Conservation (phyloP, 805 yeast genomes). For the Ogataea pini region DNA sequence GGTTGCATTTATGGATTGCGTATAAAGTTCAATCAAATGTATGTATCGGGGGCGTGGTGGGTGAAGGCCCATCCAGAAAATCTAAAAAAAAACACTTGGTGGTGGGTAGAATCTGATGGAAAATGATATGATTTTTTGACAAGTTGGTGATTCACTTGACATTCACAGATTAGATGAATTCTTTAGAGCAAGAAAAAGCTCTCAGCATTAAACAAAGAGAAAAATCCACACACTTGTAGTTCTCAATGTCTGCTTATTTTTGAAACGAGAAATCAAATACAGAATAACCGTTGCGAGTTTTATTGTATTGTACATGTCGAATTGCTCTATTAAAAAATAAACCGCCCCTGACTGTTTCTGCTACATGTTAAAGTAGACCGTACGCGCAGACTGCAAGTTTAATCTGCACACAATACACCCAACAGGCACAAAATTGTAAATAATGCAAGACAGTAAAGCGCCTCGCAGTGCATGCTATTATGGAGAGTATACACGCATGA, state of each 20-base stretch:
- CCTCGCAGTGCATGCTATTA: background rate
- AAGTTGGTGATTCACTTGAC: no score
- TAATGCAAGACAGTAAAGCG: background rate
- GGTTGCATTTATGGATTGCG: background rate
- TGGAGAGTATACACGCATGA: background rate
- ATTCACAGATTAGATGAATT: no score
- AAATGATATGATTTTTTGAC: no score
- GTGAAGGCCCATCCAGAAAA: background rate
- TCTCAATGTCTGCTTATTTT: slow-evolving; percentile 1
- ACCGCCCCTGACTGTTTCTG: slow-evolving; percentile 7
- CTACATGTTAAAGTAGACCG: slow-evolving; percentile 4
- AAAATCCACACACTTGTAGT: background rate
- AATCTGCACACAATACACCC: slow-evolving; percentile 2
- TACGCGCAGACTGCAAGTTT: background rate
- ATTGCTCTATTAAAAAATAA: slow-evolving; percentile 3
- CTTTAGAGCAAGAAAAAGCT: no score
- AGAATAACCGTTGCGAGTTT: slow-evolving; percentile 4
- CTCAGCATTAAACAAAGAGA: no score
- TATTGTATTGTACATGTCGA: slow-evolving; percentile 2
- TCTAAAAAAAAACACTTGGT: no score
- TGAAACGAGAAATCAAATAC: slow-evolving; percentile 7
- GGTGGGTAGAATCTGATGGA: no score
- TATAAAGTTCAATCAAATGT: background rate
- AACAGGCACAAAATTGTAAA: slow-evolving; percentile 1
- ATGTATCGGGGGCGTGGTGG: background rate